phyloP scores from a whole-genome alignment of 805 yeast species.

The Metschnikowia lochheadii region DNA sequence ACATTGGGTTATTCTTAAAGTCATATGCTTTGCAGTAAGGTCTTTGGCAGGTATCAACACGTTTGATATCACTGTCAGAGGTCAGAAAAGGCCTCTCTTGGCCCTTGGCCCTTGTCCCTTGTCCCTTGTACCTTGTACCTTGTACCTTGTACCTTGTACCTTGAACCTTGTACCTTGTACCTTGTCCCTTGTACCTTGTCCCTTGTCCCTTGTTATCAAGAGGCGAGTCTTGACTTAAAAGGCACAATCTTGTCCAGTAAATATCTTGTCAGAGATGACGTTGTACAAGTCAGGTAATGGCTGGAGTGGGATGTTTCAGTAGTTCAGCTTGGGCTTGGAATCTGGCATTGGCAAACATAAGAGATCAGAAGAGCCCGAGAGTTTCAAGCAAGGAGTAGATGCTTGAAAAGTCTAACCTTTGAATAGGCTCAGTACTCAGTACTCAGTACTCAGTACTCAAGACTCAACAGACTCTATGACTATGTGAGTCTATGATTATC shows the following conservation, averaged over 20 bases:
- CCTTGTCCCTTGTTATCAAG: not conserved
- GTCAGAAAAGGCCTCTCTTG: not conserved
- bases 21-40: not conserved
- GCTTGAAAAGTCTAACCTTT: not conserved
- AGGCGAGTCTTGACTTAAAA: not conserved
- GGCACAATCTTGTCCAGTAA: not conserved
- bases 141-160: too few species aligned
- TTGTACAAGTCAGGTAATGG: slow-evolving; percentile 1
- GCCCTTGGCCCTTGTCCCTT: too few species aligned
- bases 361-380: not conserved
- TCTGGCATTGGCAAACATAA: slow-evolving; percentile 4
- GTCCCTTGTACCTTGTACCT: too few species aligned
- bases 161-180: too few species aligned
- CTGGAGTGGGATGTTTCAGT: not conserved
- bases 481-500: too few species aligned
- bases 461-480: too few species aligned
- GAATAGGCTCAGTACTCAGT: too few species aligned
- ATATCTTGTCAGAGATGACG: not conserved
- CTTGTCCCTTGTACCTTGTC: too few species aligned
- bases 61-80: not conserved
- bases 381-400: not conserved
- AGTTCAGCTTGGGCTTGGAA: not conserved
- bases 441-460: too few species aligned
- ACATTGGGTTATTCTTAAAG: not conserved
- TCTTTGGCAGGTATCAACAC: not conserved